Base-by-base conservation (phyloP, 495 filamentous ascomycete genomes). In the Neurospora sp. region DNA sequence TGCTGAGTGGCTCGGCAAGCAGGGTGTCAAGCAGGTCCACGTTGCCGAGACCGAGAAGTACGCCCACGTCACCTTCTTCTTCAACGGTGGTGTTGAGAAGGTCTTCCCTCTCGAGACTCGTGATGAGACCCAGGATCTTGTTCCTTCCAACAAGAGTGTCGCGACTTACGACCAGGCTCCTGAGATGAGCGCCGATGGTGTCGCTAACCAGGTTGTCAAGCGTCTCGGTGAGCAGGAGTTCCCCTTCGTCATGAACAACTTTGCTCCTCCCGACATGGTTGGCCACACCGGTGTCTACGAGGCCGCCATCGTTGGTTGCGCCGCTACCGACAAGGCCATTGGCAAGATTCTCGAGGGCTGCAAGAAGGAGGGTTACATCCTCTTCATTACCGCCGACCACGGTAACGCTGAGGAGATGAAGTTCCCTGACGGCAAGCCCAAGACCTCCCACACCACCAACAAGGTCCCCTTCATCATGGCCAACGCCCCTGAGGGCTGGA, bases 321-420 rank as follows among this genome's bases (percentile, higher is more conserved):
- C 88, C 72, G 91, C 93, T 74, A 98, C 96, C 44, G 96, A 99
- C 79, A 90, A 91, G 84, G 96, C 93, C 40, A 98, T 99, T 78
- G 94, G 94, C 75, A 88, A 91, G 80, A 92, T 99, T 76, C 94
- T 90, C 76, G 94, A 98, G 78, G 90, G 89, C 39, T 98, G 95
- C 89, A 97, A 96, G 88, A 90, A 95, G 85, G 85, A 93, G 79
- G 91, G 90, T 70, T 99, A 98, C 78, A 85, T 94, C 72, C 89
- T 99, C 20, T 98, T 99, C 84, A 90, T 99, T 79, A 99, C 96
- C 11, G 86, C 94, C 4, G 96, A 99, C 83, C 96, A 99, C 80
- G 96, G 96, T 72, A 99, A 99, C 78, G 96, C 96, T 71, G 96
- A 99, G 86, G 96, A 99, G 87, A 99, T 99, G 96, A 89, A 97